A percentile compares a stretch with the other conserved stretches of the same genome.
Conservation (phyloP, 2,329 filamentous ascomycete species). For the Fusarium pseudoanthophilum region DNA sequence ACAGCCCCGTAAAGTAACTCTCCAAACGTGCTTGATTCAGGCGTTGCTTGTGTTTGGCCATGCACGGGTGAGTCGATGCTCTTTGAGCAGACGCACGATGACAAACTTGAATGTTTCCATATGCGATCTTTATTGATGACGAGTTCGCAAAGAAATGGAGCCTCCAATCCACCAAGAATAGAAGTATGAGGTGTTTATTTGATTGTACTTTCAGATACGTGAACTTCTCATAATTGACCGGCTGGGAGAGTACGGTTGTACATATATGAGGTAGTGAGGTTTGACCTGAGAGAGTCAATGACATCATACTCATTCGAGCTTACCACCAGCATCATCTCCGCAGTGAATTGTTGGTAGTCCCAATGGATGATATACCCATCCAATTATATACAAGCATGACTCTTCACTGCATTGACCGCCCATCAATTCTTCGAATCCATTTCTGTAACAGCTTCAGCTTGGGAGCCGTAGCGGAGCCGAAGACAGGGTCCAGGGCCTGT, state of each 20-base stretch:
- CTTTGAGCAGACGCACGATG: not conserved
- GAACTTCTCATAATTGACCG: too few species aligned
- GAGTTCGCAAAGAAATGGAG: too few species aligned
- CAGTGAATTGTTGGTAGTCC: too few species aligned
- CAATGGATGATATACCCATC: not conserved
- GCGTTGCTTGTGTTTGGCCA: not conserved
- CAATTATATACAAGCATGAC: not conserved
- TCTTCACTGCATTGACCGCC: not conserved
- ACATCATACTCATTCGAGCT: not conserved
- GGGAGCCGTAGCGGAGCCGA: constrained; percentile 7
- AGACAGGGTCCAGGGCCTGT: not conserved
- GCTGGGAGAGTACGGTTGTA: not conserved
- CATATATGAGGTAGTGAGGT: not conserved
- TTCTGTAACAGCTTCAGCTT: not conserved
- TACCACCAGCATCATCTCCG: not conserved
- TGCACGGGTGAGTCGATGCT: not conserved
- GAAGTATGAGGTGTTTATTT: rapidly evolving
- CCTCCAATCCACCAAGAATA: rapidly evolving
- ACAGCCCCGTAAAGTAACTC: not conserved
- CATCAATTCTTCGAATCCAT: not conserved
- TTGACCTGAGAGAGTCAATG: not conserved
- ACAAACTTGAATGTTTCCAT: not conserved
- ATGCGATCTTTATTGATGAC: rapidly evolving
- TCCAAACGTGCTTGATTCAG: not conserved
- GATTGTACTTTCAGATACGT: not conserved